A percentile compares a stretch with the other conserved stretches of the same genome.
phyloP scores from a whole-genome alignment of 2,329 filamentous ascomycete species.

The Talaromyces sp. region DNA sequence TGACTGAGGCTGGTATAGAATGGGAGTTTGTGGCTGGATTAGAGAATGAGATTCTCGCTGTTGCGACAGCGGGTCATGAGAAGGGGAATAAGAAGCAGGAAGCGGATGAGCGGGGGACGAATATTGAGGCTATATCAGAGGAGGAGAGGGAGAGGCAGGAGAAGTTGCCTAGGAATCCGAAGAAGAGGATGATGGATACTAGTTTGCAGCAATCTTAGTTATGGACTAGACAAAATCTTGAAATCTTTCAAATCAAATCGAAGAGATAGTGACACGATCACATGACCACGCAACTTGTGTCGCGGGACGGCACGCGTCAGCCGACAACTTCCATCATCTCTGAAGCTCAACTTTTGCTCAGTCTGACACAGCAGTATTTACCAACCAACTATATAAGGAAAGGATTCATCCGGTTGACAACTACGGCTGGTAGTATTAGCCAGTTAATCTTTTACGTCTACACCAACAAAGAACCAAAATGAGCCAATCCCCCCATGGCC shows the following conservation, averaged over 20 bases:
- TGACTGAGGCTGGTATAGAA: constrained; percentile 67
- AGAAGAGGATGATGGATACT: constrained; percentile 45
- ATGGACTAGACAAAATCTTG: background rate
- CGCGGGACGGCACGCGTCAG: background rate
- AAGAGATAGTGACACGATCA: background rate
- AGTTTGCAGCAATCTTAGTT: constrained; percentile 11
- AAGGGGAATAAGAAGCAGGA: constrained; percentile 27
- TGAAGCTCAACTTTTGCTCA: background rate
- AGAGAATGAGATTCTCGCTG: constrained; percentile 71
- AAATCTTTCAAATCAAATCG: background rate
- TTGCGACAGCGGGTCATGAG: constrained; percentile 78
- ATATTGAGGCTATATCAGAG: constrained; percentile 34
- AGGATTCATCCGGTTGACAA: too few species aligned
- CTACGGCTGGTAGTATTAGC: too few species aligned
- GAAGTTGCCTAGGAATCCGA: constrained; percentile 38
- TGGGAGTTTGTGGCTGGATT: constrained; percentile 69
- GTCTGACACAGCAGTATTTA: background rate
- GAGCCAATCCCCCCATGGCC: constrained; percentile 14
- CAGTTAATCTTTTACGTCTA: background rate
- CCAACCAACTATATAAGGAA: background rate
- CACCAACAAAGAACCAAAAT: background rate
- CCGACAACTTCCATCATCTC: background rate
- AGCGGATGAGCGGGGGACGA: constrained; percentile 25
- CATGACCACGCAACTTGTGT: background rate
- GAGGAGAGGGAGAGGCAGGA: constrained; percentile 37